Conservation (phyloP, 1,284 basidiomycete genomes). For the Ceratobasidium sp. region DNA sequence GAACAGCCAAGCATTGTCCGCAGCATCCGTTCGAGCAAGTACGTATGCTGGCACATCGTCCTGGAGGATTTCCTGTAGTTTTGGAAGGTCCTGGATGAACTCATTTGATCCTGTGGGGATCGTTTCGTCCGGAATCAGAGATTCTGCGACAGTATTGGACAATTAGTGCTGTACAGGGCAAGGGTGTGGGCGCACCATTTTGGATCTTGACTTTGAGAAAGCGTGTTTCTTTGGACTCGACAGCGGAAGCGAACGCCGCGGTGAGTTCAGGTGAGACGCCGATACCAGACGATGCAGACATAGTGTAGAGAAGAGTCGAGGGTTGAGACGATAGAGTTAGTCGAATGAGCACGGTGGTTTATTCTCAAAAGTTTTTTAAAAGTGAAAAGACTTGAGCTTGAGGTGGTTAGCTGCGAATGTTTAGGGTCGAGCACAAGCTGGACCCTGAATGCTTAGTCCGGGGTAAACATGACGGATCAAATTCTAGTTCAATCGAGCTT, state of each 20-base stretch:
- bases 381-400: neutral
- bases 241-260: constrained; percentile 66
- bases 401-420: neutral
- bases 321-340: neutral
- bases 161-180: constrained; percentile 43
- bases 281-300: constrained; percentile 75
- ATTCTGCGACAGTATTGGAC: constrained; percentile 61
- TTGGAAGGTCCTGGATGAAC: constrained; percentile 68
- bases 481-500: constrained; percentile 7
- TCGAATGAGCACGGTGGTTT: neutral
- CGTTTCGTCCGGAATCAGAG: constrained; percentile 67
- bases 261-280: constrained; percentile 52
- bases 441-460: neutral
- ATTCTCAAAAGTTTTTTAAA: neutral
- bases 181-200: constrained; percentile 65
- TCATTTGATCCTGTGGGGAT: constrained; percentile 60
- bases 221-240: constrained; percentile 62
- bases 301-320: constrained; percentile 52
- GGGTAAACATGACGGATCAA: constrained; percentile 22
- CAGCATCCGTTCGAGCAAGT: constrained; percentile 70
- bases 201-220: constrained; percentile 79
- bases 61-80: constrained; percentile 67
- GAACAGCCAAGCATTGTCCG: constrained; percentile 69
- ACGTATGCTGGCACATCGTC: constrained; percentile 76
- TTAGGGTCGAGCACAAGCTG: neutral